Conservation (phyloP, 2,329 filamentous ascomycete genomes). For the Aspergillus eucalypticola region DNA sequence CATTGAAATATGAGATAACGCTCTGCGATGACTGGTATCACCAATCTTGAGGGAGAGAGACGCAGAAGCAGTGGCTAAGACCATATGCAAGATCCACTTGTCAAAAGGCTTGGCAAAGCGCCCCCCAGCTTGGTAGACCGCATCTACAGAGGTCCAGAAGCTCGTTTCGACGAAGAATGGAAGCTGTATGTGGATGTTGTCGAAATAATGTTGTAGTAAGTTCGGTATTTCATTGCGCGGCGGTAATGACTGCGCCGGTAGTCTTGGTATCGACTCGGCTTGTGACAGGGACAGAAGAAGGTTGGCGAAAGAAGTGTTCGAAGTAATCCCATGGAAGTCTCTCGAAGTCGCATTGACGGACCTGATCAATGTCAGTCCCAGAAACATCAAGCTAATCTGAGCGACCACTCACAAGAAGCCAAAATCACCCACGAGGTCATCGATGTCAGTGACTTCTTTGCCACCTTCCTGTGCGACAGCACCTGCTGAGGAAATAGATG, state of each 20-base stretch:
- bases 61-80: slow-evolving; percentile 77
- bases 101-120: slow-evolving; percentile 67
- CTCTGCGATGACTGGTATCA: slow-evolving; percentile 63
- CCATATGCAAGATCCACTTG: slow-evolving; percentile 84
- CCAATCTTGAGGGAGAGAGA: slow-evolving; percentile 68
- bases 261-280: slow-evolving; percentile 69
- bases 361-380: slow-evolving; percentile 47
- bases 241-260: slow-evolving; percentile 65
- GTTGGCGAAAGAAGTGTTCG: slow-evolving; percentile 88
- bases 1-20: slow-evolving; percentile 60
- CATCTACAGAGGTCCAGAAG: slow-evolving; percentile 76
- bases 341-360: slow-evolving; percentile 92
- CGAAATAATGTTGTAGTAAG: slow-evolving; percentile 80
- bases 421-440: slow-evolving; percentile 90
- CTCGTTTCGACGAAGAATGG: slow-evolving; percentile 80
- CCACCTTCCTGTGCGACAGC: slow-evolving; percentile 44
- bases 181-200: slow-evolving; percentile 75
- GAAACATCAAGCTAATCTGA: slow-evolving; percentile 2
- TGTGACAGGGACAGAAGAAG: slow-evolving; percentile 81
- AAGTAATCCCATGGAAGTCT: slow-evolving; percentile 86
- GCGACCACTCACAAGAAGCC: slow-evolving; percentile 70
- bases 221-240: slow-evolving; percentile 66
- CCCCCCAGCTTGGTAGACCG: slow-evolving; percentile 72
- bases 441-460: slow-evolving; percentile 80
- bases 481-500: slow-evolving; percentile 32